Evolutionary conservation across 257 asterid species (phyloP).

Genomic region (Phtheirospermum japonicum): DNA sequence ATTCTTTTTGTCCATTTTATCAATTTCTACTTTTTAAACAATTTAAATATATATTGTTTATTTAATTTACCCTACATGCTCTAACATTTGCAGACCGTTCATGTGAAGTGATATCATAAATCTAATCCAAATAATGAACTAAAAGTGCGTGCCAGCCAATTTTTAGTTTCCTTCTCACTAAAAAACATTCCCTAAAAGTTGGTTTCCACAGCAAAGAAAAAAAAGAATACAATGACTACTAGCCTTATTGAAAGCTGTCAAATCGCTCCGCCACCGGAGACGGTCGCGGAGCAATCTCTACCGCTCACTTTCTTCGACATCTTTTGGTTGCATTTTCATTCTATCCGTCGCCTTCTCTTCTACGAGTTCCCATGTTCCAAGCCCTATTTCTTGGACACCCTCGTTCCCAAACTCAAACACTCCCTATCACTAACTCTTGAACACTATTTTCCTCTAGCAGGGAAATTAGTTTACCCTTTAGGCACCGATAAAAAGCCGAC

Average conservation of each 20-base stretch:
- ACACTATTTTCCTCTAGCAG: conserved; percentile 45
- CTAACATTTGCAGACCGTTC: too few relatives aligned
- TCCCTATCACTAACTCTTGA: conserved; percentile 48
- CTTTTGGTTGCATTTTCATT: neutral
- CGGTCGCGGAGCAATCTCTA: neutral
- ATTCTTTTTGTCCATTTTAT: too few relatives aligned
- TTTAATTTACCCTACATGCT: too few relatives aligned
- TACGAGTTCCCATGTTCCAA: neutral
- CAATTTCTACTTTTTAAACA: too few relatives aligned
- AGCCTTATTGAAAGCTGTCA: neutral
- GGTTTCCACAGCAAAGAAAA: too few relatives aligned
- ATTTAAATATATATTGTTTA: too few relatives aligned
- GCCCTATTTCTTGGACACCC: neutral
- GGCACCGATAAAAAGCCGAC: neutral
- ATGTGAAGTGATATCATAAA: too few relatives aligned
- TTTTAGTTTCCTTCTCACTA: too few relatives aligned
- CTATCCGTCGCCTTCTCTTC: neutral
- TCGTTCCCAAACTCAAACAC: conserved; percentile 29
- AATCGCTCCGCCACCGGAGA: neutral
- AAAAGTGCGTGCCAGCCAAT: too few relatives aligned
- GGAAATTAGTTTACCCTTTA: conserved; percentile 33
- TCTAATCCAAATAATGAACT: too few relatives aligned
- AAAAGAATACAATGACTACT: neutral
- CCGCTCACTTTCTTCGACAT: conserved; percentile 1
- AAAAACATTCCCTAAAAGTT: too few relatives aligned